phyloP scores from a whole-genome alignment of 352 stramenopile species.

The Phytophthora palmivora region DNA sequence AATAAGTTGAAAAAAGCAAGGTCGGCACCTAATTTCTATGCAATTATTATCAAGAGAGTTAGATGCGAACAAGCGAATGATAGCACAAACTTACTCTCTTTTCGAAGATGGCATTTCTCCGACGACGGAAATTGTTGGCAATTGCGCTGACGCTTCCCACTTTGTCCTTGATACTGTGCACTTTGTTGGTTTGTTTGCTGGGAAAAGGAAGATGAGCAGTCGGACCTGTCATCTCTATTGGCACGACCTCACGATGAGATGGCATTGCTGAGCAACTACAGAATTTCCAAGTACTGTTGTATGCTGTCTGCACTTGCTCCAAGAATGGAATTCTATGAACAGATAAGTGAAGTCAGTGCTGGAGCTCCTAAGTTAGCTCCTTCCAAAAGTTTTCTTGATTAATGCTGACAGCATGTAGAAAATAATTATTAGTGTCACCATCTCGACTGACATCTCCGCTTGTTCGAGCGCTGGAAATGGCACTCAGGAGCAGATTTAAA shows the following conservation, averaged over 20 bases:
- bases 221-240: neutral
- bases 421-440: slow-evolving; percentile 52
- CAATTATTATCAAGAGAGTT: too few relatives aligned
- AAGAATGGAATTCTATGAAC: too few relatives aligned
- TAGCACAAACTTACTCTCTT: slow-evolving; percentile 1
- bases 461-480: slow-evolving; percentile 55
- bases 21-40: slow-evolving; percentile 51
- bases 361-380: slow-evolving; percentile 44
- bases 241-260: slow-evolving; percentile 13
- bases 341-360: slow-evolving; percentile 56
- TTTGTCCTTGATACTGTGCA: neutral
- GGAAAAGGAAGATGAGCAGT: neutral
- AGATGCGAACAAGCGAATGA: neutral
- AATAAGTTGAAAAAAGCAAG: slow-evolving; percentile 54
- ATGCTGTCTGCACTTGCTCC: too few relatives aligned
- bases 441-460: slow-evolving; percentile 40
- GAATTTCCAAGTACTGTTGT: too few relatives aligned
- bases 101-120: slow-evolving; percentile 18
- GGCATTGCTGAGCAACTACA: neutral
- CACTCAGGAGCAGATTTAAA: slow-evolving; percentile 12
- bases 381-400: neutral
- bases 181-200: neutral
- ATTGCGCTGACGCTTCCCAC: neutral
- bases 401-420: slow-evolving; percentile 34
- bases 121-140: slow-evolving; percentile 2